These are phyloP conservation scores for Cutaneotrichosporon sp. DNA, from an alignment of 1,284 basidiomycete species.

Conservation along the genomic window DNA sequence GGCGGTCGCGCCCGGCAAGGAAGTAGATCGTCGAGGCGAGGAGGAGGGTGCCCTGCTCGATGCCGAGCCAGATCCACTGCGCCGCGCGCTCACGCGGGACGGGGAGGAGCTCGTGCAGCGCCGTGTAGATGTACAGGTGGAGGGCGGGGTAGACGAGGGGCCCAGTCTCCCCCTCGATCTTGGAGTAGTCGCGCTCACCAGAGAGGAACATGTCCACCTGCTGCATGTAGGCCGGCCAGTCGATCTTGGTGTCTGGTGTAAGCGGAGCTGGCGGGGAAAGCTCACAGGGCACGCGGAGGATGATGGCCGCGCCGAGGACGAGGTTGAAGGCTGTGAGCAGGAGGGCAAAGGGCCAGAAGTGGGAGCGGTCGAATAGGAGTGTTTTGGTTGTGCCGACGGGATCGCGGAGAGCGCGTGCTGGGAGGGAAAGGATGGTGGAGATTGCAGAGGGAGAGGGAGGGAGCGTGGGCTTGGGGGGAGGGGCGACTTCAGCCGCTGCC, in stretches of 20 bases:
- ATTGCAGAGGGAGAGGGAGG: not conserved
- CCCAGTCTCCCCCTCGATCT: conserved; percentile 86
- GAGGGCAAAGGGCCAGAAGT: conserved; percentile 66
- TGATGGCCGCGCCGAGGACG: conserved; percentile 71
- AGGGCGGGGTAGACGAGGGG: conserved; percentile 95
- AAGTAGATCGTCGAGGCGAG: conserved; percentile 70
- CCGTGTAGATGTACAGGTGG: conserved; percentile 80
- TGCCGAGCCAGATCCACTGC: conserved; percentile 72
- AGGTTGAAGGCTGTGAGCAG: conserved; percentile 72
- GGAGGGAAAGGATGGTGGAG: not conserved
- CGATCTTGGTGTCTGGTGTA: conserved; percentile 91
- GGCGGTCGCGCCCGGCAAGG: conserved; percentile 56
- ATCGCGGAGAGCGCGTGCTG: not conserved
- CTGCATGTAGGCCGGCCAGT: conserved; percentile 63
- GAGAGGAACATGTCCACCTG: conserved; percentile 77
- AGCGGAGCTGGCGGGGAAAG: conserved; percentile 19
- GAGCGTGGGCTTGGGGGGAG: not conserved
- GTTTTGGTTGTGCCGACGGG: conserved; percentile 1
- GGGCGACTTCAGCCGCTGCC: not conserved
- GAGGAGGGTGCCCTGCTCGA: conserved; percentile 70
- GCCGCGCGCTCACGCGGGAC: conserved; percentile 61
- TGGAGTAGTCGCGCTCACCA: conserved; percentile 84
- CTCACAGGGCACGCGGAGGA: conserved; percentile 78
- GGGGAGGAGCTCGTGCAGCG: conserved; percentile 64
- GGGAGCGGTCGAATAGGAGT: conserved; percentile 62